Base-by-base conservation (phyloP, 352 stramenopile genomes). In the Phytophthora tentaculata region DNA sequence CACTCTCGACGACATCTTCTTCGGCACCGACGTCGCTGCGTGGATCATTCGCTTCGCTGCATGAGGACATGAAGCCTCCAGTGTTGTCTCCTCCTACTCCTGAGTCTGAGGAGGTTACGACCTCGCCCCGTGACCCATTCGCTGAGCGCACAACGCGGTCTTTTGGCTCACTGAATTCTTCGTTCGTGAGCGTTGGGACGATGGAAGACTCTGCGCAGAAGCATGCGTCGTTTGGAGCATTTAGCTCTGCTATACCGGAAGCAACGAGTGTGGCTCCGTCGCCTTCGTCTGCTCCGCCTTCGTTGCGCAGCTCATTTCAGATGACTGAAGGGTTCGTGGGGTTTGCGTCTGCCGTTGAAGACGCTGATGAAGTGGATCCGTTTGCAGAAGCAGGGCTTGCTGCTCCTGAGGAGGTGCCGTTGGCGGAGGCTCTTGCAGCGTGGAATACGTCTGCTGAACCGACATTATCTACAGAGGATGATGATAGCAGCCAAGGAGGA, bases 381-480 rank as follows among this genome's bases (percentile, higher is more conserved):
- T 79, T 79, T 56, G 68, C 65, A 23, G 67, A 71, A 48, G 72
- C 72, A 51, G 72, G 67, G 48, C 35, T 79, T 26, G 59, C 64
- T 2, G 62, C 68, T 16, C 58, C 69, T 19, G 41, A 69, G 16
- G 58, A 76, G 37, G 43, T 76, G 13, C 63, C 72, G 22, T 50
- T 76, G 44, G 67, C 51, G 28, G 67, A 76, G 20, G 67, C 68
- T 23, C 68, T 79, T 53, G 63, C 64, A 43, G 63, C 68, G 2
- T 76, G 72, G 72, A 61, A 48, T 35, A 61, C 55, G 13, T 56
- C 49, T 43, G 59, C 43, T 19, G 63, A 67, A 16, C 12, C 58
- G 17, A 23, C 8, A 24, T 35, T 22, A 13, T 3, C 43, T 37
- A 35, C 22, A 29, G 20, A 64, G 29, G 52, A 60, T 50, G 51